A percentile compares a stretch with the other conserved stretches of the same genome.
phyloP scores from a whole-genome alignment of 179 eudicot genomes.

The Gypsophila paniculata region DNA sequence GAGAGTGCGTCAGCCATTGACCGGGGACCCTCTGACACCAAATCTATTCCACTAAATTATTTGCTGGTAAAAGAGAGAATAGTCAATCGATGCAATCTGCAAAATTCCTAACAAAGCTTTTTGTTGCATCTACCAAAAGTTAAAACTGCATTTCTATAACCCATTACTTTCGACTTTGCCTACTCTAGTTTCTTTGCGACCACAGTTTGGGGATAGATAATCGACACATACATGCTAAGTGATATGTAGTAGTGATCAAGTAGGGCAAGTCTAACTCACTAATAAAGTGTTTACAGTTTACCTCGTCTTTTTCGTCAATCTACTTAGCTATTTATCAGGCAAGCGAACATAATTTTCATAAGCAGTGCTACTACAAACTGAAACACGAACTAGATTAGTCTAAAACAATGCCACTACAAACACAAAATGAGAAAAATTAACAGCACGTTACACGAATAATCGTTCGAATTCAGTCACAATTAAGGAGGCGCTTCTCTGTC shows the following conservation, averaged over 20 bases:
- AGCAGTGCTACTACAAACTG: no score
- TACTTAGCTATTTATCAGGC: no score
- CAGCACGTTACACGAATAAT: no score
- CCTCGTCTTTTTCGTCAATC: no score
- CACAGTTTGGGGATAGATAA: neutral
- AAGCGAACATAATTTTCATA: no score
- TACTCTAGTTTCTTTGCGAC: neutral
- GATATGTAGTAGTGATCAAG: no score
- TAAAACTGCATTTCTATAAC: neutral
- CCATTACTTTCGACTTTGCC: neutral
- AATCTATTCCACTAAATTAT: no score
- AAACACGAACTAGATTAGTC: no score
- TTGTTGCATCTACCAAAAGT: neutral
- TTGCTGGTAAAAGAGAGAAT: neutral
- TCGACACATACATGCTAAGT: neutral
- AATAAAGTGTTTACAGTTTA: no score
- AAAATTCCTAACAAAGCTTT: neutral
- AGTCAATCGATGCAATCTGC: neutral
- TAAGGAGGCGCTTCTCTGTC: neutral
- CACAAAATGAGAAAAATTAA: no score
- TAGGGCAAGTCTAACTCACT: no score
- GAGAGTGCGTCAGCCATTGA: conserved; percentile 67
- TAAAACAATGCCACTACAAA: no score
- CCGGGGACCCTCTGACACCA: neutral
- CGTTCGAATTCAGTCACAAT: neutral